Evolutionary conservation across 2,329 filamentous ascomycete genomes (phyloP).

Genomic region (Diaporthe eres): DNA sequence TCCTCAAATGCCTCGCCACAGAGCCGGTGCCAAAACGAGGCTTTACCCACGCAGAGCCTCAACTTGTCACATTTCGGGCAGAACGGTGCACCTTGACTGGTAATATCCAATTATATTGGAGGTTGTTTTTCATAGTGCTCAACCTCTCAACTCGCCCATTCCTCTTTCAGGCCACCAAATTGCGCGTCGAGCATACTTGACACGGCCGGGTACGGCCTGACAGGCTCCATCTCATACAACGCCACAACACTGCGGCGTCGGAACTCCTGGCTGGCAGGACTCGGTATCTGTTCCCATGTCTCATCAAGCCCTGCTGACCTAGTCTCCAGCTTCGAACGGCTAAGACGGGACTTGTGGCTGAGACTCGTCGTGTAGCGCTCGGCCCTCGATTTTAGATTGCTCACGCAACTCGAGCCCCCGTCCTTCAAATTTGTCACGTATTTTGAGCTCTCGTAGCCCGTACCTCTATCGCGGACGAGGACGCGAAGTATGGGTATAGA

Average conservation of each 20-base stretch:
- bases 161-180: conserved; percentile 8
- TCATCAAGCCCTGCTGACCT: not conserved
- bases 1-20: not conserved
- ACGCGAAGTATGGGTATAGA: conserved; percentile 31
- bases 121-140: not conserved
- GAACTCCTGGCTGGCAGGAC: not conserved
- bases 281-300: conserved; percentile 3
- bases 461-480: conserved; percentile 6
- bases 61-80: not conserved
- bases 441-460: conserved; percentile 10
- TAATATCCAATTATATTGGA: not conserved
- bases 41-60: not conserved
- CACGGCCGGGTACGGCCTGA: conserved; percentile 15
- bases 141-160: conserved; percentile 3
- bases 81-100: not conserved
- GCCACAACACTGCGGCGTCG: conserved; percentile 12
- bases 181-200: conserved; percentile 18
- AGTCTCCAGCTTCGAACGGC: not conserved
- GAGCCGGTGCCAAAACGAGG: no score
- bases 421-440: not conserved
- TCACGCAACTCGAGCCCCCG: not conserved
- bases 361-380: not conserved
- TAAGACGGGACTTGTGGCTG: not conserved
- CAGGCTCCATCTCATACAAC: conserved; percentile 15
- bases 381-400: not conserved